Conservation (phyloP, 129 eudicot species). For the Lactuca saligna region DNA sequence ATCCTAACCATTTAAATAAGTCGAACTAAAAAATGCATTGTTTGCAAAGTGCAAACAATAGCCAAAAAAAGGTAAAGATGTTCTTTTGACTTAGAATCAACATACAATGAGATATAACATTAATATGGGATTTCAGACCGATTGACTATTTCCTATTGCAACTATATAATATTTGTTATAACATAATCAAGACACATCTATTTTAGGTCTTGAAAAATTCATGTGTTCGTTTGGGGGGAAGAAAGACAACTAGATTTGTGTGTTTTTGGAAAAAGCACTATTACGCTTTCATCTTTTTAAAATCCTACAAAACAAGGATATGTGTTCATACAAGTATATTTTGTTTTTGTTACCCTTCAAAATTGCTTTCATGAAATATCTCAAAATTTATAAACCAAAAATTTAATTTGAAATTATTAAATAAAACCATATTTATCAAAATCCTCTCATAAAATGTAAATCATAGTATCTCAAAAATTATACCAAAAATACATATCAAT, state of each 20-base stretch:
- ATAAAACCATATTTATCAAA: slow-evolving; percentile 22
- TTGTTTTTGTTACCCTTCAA: slow-evolving; percentile 39
- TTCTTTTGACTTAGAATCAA: too few species aligned
- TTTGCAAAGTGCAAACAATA: too few species aligned
- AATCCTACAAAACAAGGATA: slow-evolving; percentile 37
- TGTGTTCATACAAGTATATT: slow-evolving; percentile 28
- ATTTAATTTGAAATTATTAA: too few species aligned
- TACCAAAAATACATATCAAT: too few species aligned
- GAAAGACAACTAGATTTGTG: slow-evolving; percentile 14
- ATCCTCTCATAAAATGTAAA: slow-evolving; percentile 14
- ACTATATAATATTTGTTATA: background rate
- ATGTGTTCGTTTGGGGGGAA: slow-evolving; percentile 8
- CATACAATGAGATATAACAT: too few species aligned
- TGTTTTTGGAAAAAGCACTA: slow-evolving; percentile 5
- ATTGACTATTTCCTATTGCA: too few species aligned
- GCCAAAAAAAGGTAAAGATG: too few species aligned
- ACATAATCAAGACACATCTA: background rate
- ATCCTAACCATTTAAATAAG: too few species aligned
- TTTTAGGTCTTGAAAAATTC: background rate
- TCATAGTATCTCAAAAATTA: background rate
- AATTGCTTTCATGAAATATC: slow-evolving; percentile 18
- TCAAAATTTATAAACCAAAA: too few species aligned
- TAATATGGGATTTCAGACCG: too few species aligned
- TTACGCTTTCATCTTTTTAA: slow-evolving; percentile 21
- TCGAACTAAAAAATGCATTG: too few species aligned